A percentile compares a stretch with the other conserved stretches of the same genome.
phyloP scores from a whole-genome alignment of 1,284 basidiomycete species.

The Phellinidium pouzarii region DNA sequence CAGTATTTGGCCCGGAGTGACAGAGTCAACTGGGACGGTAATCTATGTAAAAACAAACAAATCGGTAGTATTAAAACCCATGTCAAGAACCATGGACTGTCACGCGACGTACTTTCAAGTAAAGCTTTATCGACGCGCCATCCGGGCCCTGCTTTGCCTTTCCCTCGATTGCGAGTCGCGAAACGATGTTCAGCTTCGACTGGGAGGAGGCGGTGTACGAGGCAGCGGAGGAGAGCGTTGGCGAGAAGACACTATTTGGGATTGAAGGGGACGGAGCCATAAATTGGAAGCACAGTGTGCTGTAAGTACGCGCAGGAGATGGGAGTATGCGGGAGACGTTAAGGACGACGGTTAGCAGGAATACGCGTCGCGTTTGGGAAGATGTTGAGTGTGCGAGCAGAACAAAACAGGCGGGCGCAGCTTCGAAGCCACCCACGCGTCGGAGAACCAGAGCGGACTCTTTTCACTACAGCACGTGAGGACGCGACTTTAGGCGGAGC shows the following conservation, averaged over 20 bases:
- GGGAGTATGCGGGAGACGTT: neutral
- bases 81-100: neutral
- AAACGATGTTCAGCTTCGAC: conserved; percentile 57
- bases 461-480: conserved; percentile 3
- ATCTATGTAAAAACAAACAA: conserved; percentile 37
- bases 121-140: conserved; percentile 62
- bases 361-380: neutral
- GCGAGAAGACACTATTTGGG: conserved; percentile 16
- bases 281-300: neutral
- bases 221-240: conserved; percentile 15
- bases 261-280: neutral
- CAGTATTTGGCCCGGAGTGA: conserved; percentile 57
- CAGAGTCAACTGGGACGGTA: conserved; percentile 55
- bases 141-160: conserved; percentile 58
- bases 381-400: neutral
- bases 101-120: conserved; percentile 53
- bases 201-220: conserved; percentile 23
- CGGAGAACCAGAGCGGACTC: neutral
- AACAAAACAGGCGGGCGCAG: neutral
- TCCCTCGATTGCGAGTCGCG: conserved; percentile 67
- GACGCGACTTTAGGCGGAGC: conserved; percentile 11
- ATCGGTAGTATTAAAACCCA: conserved; percentile 1
- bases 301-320: neutral
- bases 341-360: neutral
- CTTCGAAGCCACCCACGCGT: neutral